Conservation (phyloP, 2,329 filamentous ascomycete genomes). For the Trichoderma polysporum region DNA sequence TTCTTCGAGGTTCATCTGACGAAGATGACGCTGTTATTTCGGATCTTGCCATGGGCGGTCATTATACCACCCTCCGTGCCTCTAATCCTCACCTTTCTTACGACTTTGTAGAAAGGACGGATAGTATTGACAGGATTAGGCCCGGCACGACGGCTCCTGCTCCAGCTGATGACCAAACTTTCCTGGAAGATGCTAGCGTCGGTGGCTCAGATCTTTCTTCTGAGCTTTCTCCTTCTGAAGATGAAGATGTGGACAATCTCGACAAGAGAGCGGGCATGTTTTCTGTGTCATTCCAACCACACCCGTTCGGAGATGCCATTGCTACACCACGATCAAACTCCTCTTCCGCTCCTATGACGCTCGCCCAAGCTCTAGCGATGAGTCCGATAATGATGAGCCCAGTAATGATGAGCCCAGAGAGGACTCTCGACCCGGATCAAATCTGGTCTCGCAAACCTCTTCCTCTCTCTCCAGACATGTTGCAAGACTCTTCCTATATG, state of each 20-base stretch:
- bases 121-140: conserved; percentile 49
- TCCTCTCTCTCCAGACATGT: conserved; percentile 48
- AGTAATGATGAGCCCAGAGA: background rate
- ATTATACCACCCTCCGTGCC: conserved; percentile 30
- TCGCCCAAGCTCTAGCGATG: conserved; percentile 45
- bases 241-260: conserved; percentile 43
- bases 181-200: conserved; percentile 52
- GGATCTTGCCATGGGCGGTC: conserved; percentile 16
- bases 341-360: conserved; percentile 48
- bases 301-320: conserved; percentile 30
- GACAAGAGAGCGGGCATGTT: conserved; percentile 33
- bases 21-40: conserved; percentile 26
- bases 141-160: conserved; percentile 36
- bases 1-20: conserved; percentile 51
- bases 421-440: conserved; percentile 15
- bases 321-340: conserved; percentile 33
- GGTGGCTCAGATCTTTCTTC: conserved; percentile 61
- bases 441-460: conserved; percentile 27
- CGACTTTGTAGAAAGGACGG: conserved; percentile 54
- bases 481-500: conserved; percentile 37
- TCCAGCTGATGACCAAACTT: conserved; percentile 41
- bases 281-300: conserved; percentile 32
- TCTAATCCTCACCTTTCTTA: conserved; percentile 46
- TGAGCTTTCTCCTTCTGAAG: conserved; percentile 57
- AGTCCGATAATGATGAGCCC: conserved; percentile 12